Percentiles rank a stretch among this genome's conserved stretches.
These are phyloP conservation scores for Peronospora belbahrii DNA, from an alignment of 352 stramenopile species.

Conservation along the genomic window DNA sequence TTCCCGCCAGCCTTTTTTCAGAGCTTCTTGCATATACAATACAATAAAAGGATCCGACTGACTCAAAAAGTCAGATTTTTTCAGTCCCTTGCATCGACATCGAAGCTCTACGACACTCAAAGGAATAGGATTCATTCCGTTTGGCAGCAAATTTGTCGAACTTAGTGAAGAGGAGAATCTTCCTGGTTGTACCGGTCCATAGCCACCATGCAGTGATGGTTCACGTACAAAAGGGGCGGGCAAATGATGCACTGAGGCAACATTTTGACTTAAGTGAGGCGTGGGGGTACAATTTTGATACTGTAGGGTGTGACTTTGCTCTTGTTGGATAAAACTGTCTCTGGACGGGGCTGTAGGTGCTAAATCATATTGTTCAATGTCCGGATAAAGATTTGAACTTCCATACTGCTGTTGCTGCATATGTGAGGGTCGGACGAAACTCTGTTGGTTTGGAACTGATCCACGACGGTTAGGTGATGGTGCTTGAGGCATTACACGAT, in stretches of 20 bases:
- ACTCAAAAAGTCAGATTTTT: conserved; percentile 62
- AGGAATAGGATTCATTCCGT: conserved; percentile 24
- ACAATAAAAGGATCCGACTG: conserved; percentile 74
- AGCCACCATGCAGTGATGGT: conserved; percentile 34
- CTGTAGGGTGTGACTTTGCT: not conserved
- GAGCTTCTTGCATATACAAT: conserved; percentile 55
- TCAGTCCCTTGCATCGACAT: conserved; percentile 60
- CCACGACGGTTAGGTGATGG: conserved; percentile 14
- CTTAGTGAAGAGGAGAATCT: conserved; percentile 16
- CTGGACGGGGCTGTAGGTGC: conserved; percentile 5
- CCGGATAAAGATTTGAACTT: conserved; percentile 17
- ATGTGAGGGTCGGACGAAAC: conserved; percentile 10
- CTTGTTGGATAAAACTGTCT: conserved; percentile 9
- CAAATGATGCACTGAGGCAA: conserved; percentile 7
- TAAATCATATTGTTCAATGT: conserved; percentile 11
- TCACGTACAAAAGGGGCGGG: conserved; percentile 10
- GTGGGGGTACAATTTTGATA: not conserved
- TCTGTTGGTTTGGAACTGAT: conserved; percentile 18
- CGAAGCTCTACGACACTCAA: conserved; percentile 64
- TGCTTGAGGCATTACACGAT: conserved; percentile 17
- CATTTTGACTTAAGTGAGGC: conserved; percentile 10
- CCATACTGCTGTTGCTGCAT: conserved; percentile 11
- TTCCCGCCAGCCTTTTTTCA: conserved; percentile 44
- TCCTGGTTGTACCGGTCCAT: conserved; percentile 29
- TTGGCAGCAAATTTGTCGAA: conserved; percentile 15